Base-by-base conservation (phyloP, 2,329 filamentous ascomycete genomes). In the Coniella lustricola region DNA sequence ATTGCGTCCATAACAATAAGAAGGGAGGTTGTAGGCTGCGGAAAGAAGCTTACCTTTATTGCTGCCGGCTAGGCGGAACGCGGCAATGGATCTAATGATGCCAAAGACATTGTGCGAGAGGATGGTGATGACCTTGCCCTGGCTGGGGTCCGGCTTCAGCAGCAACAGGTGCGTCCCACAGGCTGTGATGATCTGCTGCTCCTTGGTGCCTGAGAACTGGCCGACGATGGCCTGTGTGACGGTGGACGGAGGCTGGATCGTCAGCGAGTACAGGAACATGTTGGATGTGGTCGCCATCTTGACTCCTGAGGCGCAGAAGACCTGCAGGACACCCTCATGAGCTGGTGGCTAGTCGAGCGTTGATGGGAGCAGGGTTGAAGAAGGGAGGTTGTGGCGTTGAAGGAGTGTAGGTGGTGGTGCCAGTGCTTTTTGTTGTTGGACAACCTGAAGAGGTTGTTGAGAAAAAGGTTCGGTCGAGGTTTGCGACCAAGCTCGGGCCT, bases 251-350 rank as follows among this genome's bases (percentile, higher is more conserved):
- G 88, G 85, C 70, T 96, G 90, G 62, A 99, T 84, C 59, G 93
- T 97, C 73, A 98, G 77, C 62, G 89, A 93, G 74, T 98, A 98
- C 73, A 98, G 84, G 68, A 96, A 96, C 89, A 96, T 95, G 67
- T 91, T 91, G 57, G 90, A 96, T 54, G 91, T 96, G 66, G 90
- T 95, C 74, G 93, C 91, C 93, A 97, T 97, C 65, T 64, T 77
- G 64, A 62, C 68, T 55, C 55, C 44, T 47, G 62, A 62, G 63
- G 68, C 71, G 71, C 71, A 72, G 71, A 64, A 63, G 70, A 69
- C 71, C 73, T 72, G 72, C 71, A 69, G 70, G 69, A 70, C 69
- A 57, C 53, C 51, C 41, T 48, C 51, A 53, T 53, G 44, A 44
- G 51, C 48, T 32, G 47, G 29, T 42, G 35, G 36, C 36, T 20